Evolutionary conservation across 1,139 yeast species (phyloP).

Genomic region (Scheffersomyces segobiensis): DNA sequence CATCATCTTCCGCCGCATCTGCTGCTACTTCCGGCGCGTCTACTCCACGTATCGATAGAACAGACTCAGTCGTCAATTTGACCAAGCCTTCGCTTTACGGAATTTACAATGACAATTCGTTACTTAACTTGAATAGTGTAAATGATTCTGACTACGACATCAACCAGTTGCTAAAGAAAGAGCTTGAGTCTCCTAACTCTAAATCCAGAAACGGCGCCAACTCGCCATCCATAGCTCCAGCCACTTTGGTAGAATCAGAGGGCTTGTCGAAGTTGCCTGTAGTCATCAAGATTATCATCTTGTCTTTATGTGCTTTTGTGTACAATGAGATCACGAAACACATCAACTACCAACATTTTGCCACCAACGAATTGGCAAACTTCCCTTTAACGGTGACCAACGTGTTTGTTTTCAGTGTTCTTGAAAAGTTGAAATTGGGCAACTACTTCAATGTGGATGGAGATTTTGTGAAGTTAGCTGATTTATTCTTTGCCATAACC

Average conservation of each 20-base stretch:
- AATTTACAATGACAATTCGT: constrained; percentile 44
- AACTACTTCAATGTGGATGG: constrained; percentile 6
- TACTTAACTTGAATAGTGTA: constrained; percentile 29
- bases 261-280: constrained; percentile 10
- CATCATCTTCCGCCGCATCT: constrained; percentile 6
- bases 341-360: constrained; percentile 48
- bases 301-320: constrained; percentile 46
- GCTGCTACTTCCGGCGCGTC: constrained; percentile 12
- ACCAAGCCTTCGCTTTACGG: constrained; percentile 53
- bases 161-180: neutral
- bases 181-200: neutral
- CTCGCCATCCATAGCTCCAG: neutral
- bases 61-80: constrained; percentile 46
- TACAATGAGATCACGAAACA: constrained; percentile 54
- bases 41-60: constrained; percentile 31
- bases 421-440: constrained; percentile 28
- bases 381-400: constrained; percentile 36
- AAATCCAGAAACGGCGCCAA: neutral
- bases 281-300: constrained; percentile 26
- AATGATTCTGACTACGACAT: constrained; percentile 12
- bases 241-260: neutral
- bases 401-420: constrained; percentile 30
- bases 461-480: constrained; percentile 13
- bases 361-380: constrained; percentile 9
- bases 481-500: constrained; percentile 28